Conservation (phyloP, 352 stramenopile genomes). For the Globisporangium acanthophoron region DNA sequence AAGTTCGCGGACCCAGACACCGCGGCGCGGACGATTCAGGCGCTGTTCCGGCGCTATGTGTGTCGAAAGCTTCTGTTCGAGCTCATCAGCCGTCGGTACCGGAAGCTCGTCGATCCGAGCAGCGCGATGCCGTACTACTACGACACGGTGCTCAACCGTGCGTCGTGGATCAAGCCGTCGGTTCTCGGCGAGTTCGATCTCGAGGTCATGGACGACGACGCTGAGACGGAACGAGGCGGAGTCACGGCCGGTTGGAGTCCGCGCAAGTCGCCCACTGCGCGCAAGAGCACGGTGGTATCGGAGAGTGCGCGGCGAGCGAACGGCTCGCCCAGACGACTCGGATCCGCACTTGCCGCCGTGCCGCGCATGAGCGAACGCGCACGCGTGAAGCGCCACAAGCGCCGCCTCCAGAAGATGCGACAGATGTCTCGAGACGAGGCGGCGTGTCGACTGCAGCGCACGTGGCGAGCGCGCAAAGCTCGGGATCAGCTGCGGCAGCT, state of each 20-base stretch:
- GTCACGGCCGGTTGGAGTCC: conserved; percentile 1
- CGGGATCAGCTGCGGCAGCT: conserved; percentile 30
- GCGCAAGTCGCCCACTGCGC: conserved; percentile 5
- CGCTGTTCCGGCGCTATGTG: conserved; percentile 47
- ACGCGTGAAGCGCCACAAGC: conserved; percentile 53
- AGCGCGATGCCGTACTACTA: conserved; percentile 58
- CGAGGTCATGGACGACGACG: conserved; percentile 19
- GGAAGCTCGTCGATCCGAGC: conserved; percentile 49
- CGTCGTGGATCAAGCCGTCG: conserved; percentile 58
- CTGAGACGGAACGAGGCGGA: neutral
- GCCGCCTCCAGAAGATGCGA: conserved; percentile 49
- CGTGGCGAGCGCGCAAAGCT: conserved; percentile 35
- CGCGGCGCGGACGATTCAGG: conserved; percentile 54
- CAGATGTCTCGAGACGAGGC: conserved; percentile 50
- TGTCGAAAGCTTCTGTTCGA: conserved; percentile 38
- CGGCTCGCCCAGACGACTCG: neutral
- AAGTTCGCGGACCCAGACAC: conserved; percentile 32
- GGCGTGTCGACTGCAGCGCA: conserved; percentile 44
- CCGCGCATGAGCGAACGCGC: conserved; percentile 48
- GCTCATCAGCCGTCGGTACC: conserved; percentile 37
- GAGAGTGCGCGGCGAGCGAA: neutral
- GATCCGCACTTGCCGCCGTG: neutral
- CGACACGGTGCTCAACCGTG: conserved; percentile 35
- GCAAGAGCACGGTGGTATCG: conserved; percentile 8
- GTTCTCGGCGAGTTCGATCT: conserved; percentile 53